Evolutionary conservation across 164 flowering plant genomes (phyloP), one percentile per base, ranked within the genome.

Genomic region (Tetracentron sinense): DNA sequence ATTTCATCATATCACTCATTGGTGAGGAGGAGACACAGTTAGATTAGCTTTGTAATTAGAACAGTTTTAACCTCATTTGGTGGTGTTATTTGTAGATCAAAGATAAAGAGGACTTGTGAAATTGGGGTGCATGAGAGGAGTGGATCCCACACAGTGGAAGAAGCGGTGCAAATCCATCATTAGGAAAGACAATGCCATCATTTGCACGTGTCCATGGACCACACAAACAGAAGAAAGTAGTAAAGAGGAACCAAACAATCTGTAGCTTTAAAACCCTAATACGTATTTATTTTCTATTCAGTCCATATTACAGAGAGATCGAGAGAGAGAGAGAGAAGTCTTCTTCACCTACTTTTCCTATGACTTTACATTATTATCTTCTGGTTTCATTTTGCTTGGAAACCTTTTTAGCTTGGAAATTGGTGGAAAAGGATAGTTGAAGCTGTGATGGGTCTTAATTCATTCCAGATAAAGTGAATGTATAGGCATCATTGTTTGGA

Each of bases 161-260:
- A 71, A 76, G 56, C 85, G 87, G 87, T 83, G 85, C 74, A 63
- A 72, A 68, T 69, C 69, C 83, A 81, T 83, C 75, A 85, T 82
- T 71, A 76, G 54, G 70, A 65, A 74, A 67, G 69, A 69, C 73
- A 74, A 46, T 67, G 74, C 51, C 82, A 85, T 85, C 83, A 85
- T 85, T 82, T 77, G 81, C 84, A 85, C 90, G 86, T 81, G 85
- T 79, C 74, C 8, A 58, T 72, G 82, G 77, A 42, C 70, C n/a
- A 25, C 7, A 10, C 1, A 31, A 6, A 31, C 3, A 49, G 48
- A 31, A 22, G 10, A n/a, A n/a, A n/a, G 7, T 6, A 50, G 6
- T 48, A 29, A 55, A 21, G 10, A 59, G 56, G 10, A 59, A 52
- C n/a, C n/a, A 52, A 51, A 66, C 60, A 44, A 55, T 56, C 66